Evolutionary conservation across 768 basidiomycete genomes (phyloP).

Genomic region (Mycena floridula): DNA sequence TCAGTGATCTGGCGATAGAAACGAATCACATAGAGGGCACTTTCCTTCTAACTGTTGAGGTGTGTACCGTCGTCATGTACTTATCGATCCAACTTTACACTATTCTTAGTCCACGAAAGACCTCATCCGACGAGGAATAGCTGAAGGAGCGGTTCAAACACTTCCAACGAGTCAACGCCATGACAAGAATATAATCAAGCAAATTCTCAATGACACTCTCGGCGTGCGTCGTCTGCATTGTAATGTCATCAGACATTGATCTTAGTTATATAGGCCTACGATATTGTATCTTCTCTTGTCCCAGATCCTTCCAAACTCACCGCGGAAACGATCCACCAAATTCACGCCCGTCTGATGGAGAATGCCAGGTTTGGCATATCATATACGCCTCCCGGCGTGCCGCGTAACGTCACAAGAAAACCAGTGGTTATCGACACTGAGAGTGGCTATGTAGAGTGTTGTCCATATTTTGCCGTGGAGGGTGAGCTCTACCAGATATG

Average conservation of each 20-base stretch:
- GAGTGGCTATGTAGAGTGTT: neutral
- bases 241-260: neutral
- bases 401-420: neutral
- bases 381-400: neutral
- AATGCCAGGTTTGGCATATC: neutral
- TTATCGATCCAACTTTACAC: too few relatives aligned
- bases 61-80: too few relatives aligned
- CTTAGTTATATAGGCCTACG: neutral
- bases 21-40: too few relatives aligned
- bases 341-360: neutral
- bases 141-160: neutral
- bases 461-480: neutral
- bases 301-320: neutral
- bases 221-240: neutral
- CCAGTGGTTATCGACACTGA: neutral
- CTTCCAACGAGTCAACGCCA: neutral
- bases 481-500: neutral
- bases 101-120: conserved; percentile 1
- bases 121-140: neutral
- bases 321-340: neutral
- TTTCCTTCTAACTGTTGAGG: too few relatives aligned
- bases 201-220: neutral
- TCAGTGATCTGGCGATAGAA: too few relatives aligned
- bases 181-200: neutral
- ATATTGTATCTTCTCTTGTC: neutral